Evolutionary conservation across 805 yeast genomes (phyloP).

Genomic region (Yarrowia keelungensis): DNA sequence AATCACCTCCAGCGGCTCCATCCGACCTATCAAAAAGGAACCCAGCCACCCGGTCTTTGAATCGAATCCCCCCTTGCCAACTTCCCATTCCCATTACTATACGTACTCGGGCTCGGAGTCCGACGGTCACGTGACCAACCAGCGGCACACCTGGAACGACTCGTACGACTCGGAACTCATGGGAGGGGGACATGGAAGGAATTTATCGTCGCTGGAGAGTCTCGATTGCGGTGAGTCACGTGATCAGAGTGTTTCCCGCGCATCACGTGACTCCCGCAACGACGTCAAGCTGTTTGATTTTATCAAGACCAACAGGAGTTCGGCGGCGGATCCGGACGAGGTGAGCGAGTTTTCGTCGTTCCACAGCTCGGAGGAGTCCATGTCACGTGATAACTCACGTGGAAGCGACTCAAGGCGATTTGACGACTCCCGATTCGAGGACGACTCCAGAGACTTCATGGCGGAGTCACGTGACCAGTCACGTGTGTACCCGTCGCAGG

Average conservation of each 20-base stretch:
- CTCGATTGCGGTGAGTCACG: conserved; percentile 18
- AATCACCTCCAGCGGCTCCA: conserved; percentile 21
- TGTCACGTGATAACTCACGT: background rate
- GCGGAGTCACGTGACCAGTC: conserved; percentile 21
- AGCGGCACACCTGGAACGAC: conserved; percentile 38
- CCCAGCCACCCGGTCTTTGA: conserved; percentile 22
- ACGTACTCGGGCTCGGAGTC: conserved; percentile 24
- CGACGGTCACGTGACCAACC: background rate
- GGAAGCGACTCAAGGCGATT: background rate
- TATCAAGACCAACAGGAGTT: conserved; percentile 7
- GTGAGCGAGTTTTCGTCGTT: conserved; percentile 29
- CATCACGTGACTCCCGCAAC: conserved; percentile 17
- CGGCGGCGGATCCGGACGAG: conserved; percentile 8
- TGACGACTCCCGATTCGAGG: background rate
- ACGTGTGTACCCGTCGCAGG: background rate
- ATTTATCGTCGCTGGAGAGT: conserved; percentile 3
- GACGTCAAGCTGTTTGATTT: conserved; percentile 36
- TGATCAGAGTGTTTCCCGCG: background rate
- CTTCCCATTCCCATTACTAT: conserved; percentile 21
- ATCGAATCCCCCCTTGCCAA: conserved; percentile 1
- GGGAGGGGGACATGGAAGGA: conserved; percentile 11
- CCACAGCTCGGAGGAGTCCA: conserved; percentile 1
- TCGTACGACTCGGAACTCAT: conserved; percentile 30
- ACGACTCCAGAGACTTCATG: conserved; percentile 16
- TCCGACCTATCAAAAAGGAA: conserved; percentile 31